phyloP scores from a whole-genome alignment of 2,329 filamentous ascomycete genomes.

The Podosphaera fusca region DNA sequence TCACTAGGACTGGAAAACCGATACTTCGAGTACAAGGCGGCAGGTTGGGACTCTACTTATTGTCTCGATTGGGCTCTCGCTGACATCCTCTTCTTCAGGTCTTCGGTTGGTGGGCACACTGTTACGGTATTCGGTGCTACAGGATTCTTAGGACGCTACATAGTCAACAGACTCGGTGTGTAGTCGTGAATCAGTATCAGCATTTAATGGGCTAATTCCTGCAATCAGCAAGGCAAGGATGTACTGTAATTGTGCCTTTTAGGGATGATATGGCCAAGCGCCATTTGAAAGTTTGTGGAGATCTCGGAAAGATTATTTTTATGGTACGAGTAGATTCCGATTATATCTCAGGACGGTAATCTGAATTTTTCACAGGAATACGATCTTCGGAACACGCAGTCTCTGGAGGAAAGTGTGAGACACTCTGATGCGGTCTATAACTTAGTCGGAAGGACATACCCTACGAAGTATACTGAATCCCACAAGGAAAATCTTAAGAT shows the following conservation, averaged over 20 bases:
- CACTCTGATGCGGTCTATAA: conserved; percentile 98
- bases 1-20: conserved; percentile 89
- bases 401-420: conserved; percentile 86
- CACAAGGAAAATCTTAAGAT: not conserved
- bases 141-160: conserved; percentile 85
- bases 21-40: conserved; percentile 76
- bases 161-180: conserved; percentile 78
- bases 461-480: conserved; percentile 47
- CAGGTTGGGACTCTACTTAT: conserved; percentile 34
- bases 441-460: conserved; percentile 78
- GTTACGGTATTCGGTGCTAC: conserved; percentile 96
- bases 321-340: conserved; percentile 26
- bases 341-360: not conserved
- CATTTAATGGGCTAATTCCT: conserved; percentile 7
- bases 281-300: conserved; percentile 87
- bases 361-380: conserved; percentile 40
- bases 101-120: conserved; percentile 77
- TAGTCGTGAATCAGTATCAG: conserved; percentile 3
- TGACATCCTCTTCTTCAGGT: conserved; percentile 27
- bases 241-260: conserved; percentile 79
- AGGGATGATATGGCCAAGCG: conserved; percentile 96
- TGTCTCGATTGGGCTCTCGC: conserved; percentile 7
- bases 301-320: conserved; percentile 74
- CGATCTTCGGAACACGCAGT: conserved; percentile 80
- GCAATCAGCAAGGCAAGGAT: conserved; percentile 61